Conservation (phyloP, 768 basidiomycete genomes). For the Cubamyces sp. region DNA sequence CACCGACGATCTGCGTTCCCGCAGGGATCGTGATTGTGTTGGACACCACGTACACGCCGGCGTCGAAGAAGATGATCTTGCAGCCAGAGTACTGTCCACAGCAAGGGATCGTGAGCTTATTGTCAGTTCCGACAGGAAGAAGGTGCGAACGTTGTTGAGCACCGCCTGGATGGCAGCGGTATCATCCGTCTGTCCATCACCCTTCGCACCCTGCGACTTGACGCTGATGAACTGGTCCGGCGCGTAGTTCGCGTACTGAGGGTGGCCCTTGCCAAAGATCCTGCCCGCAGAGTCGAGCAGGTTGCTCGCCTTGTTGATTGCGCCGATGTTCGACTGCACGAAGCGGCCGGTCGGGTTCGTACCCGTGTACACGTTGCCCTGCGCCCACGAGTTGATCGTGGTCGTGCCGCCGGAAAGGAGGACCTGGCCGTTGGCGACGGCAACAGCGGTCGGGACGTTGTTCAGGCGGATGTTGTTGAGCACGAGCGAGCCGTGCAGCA, state of each 20-base stretch:
- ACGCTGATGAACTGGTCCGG: conserved; percentile 73
- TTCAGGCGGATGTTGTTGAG: conserved; percentile 65
- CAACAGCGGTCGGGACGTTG: conserved; percentile 66
- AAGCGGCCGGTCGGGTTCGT: conserved; percentile 47
- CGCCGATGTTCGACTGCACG: conserved; percentile 52
- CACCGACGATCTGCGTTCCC: conserved; percentile 50
- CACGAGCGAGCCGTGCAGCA: conserved; percentile 61
- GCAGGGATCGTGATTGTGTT: conserved; percentile 51
- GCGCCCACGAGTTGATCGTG: conserved; percentile 71
- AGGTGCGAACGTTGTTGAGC: conserved; percentile 53
- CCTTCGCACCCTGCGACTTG: conserved; percentile 67
- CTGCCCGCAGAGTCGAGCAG: conserved; percentile 61
- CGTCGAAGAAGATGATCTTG: conserved; percentile 85
- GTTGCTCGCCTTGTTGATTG: conserved; percentile 54
- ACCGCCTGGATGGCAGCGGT: conserved; percentile 65
- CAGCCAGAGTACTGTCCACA: conserved; percentile 61
- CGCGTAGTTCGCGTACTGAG: conserved; percentile 60
- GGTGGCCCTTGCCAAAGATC: conserved; percentile 65
- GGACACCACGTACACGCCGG: conserved; percentile 54
- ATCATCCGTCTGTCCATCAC: conserved; percentile 79
- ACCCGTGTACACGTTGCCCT: conserved; percentile 74
- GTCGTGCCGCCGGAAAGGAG: conserved; percentile 56
- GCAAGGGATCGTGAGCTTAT: conserved; percentile 3
- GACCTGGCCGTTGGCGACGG: conserved; percentile 51
- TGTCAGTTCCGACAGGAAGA: background rate